Evolutionary conservation across 352 stramenopile species (phyloP), one percentile per base, ranked within the genome.

Genomic region (Peronosclerospora sorghi): DNA sequence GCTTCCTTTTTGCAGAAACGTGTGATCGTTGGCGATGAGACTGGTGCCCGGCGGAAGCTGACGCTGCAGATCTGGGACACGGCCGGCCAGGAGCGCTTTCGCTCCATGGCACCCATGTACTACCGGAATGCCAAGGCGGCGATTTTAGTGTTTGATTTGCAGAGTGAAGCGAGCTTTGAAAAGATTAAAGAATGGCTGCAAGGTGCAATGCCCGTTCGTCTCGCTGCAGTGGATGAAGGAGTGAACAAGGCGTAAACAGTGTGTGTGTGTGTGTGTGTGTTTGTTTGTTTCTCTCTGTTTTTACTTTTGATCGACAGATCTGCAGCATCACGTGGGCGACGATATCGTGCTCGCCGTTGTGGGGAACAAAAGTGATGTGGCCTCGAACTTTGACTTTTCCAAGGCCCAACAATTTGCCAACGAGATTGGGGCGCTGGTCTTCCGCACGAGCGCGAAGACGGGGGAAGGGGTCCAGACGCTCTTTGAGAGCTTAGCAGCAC

Each of bases 71-170:
- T 93, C 18, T 93, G 81, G 81, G 81, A 93, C 36, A 65, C 56
- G 32, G 56, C 56, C 23, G 56, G 56, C 13, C 56, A 65, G 36
- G 56, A 65, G 35, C 65, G 81, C 14, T 93, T 93, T 51, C 72
- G 79, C 14, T 89, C 75, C 32, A 93, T 93, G 81, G 79, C 79
- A 34, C 80, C 82, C 8, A 92, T 94, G 80, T 94, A 94, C 58
- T 94, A 94, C 56, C 77, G 82, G 32, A 89, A 94, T 47, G 80
- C 82, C 21, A 87, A 87, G 47, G 82, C 82, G 2, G 82, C 82
- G 21, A 90, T 94, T 40, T 54, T 94, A 30, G 82, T 94, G 0
- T 89, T 92, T 45, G 79, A 92, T 37, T 47, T 94, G 24, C 77
- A 70, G 35, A 86, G 77, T 42, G 56, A 79, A 36, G 64, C 66